Evolutionary conservation across 139 green algal species (phyloP).

Genomic region (Chlorella sp.): DNA sequence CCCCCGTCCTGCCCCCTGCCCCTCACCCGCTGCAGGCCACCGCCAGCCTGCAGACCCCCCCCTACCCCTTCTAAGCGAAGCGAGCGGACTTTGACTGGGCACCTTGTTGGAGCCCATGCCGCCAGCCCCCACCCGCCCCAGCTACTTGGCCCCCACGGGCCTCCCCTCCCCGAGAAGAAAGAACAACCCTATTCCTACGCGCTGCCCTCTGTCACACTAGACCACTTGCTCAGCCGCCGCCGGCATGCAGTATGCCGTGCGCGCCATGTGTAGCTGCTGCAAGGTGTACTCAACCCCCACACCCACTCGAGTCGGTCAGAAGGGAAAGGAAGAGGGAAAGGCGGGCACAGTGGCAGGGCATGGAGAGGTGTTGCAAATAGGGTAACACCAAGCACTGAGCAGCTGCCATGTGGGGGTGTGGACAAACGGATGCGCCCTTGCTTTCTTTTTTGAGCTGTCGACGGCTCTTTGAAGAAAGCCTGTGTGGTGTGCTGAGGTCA

Average conservation of each 20-base stretch:
- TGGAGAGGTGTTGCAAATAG: too few relatives aligned
- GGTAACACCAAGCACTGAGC: too few relatives aligned
- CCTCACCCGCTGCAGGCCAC: conserved; percentile 50
- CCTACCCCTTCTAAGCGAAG: conserved; percentile 51
- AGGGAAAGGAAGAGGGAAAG: too few relatives aligned
- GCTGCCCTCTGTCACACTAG: conserved; percentile 9
- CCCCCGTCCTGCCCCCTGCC: background rate
- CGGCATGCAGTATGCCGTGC: background rate
- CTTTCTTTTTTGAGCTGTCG: too few relatives aligned
- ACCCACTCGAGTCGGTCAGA: too few relatives aligned
- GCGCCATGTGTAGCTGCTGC: conserved; percentile 6
- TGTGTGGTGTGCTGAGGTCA: too few relatives aligned
- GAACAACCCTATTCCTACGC: background rate
- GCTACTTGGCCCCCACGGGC: background rate
- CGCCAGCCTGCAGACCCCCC: conserved; percentile 32
- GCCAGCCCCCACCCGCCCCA: background rate
- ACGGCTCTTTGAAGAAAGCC: too few relatives aligned
- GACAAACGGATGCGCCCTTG: too few relatives aligned
- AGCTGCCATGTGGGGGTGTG: too few relatives aligned
- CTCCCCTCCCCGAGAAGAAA: background rate
- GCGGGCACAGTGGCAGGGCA: too few relatives aligned
- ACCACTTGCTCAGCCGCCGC: background rate
- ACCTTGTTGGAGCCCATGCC: too few relatives aligned
- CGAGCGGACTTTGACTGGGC: background rate
- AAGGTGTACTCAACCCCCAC: background rate